These are phyloP conservation scores for Tephrocybe sp. DNA, from an alignment of 768 basidiomycete genomes.

Conservation along the genomic window DNA sequence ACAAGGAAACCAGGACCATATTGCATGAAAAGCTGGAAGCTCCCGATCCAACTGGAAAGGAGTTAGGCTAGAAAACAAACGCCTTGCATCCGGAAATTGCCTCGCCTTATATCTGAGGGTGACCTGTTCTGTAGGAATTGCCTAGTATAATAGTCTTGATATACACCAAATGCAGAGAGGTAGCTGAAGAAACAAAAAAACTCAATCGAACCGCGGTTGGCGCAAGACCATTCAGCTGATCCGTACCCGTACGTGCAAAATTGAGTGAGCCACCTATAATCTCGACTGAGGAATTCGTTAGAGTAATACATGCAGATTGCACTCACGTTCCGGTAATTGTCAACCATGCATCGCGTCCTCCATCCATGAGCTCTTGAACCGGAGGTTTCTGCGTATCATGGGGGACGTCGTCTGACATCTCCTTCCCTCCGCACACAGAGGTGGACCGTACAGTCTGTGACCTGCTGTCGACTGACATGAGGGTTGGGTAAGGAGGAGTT, in stretches of 20 bases:
- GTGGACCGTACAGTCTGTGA: constrained; percentile 4
- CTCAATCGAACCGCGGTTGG: constrained; percentile 14
- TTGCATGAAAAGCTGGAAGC: constrained; percentile 44
- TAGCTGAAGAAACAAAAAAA: constrained; percentile 30
- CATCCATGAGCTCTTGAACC: constrained; percentile 24
- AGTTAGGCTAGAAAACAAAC: not conserved
- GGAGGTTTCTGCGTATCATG: not conserved
- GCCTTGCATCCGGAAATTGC: not conserved
- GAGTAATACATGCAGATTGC: not conserved
- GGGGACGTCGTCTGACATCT: not conserved
- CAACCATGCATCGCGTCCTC: constrained; percentile 38
- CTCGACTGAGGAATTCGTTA: not conserved
- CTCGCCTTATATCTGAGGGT: constrained; percentile 44
- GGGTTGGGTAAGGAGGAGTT: not conserved
- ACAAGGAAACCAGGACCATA: constrained; percentile 37
- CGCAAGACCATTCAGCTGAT: not conserved
- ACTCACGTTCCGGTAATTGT: constrained; percentile 44
- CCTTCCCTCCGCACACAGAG: not conserved
- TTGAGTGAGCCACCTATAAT: constrained; percentile 36
- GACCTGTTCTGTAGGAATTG: constrained; percentile 33
- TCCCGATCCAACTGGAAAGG: constrained; percentile 45
- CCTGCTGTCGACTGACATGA: constrained; percentile 8
- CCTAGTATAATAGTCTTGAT: constrained; percentile 46
- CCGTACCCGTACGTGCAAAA: constrained; percentile 45
- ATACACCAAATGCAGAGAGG: constrained; percentile 43